Evolutionary conservation across 805 yeast species (phyloP), one percentile per base, ranked within the genome.

Genomic region (Priceomyces haplophilus): DNA sequence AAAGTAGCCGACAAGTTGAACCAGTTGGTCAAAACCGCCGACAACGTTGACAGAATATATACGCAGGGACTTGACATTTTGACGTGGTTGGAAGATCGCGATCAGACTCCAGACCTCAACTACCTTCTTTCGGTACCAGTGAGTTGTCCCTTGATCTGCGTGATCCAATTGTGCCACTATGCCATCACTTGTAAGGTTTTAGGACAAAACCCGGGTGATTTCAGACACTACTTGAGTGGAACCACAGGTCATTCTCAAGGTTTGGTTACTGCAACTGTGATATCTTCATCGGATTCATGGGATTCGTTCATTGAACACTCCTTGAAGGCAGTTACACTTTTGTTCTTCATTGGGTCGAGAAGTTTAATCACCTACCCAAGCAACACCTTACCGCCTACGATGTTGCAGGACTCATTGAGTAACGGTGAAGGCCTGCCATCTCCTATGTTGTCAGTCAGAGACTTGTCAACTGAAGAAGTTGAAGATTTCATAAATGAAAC

Each of bases 391-490:
- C 89, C 99, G 33, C 99, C 99, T 45, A 79, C 95, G 17, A 86
- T 87, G 65, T 79, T 90, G 54, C 88, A 88, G 64, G 99, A 93
- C 67, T 85, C 96, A 19, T 80, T 85, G 61, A 95, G 88, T 58
- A 83, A 88, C 61, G 91, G 91, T 56, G 99, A 93, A 73, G 99
- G 99, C 55, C 76, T 79, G 55, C 99, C 99, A 49, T 85, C 95
- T 52, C 99, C 99, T 53, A 93, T 93, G 99, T 79, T 93, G 64
- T 85, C 97, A 8, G 79, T 93, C 48, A 83, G 97, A 65, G 97
- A 90, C 64, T 77, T 93, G 59, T 78, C 95, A 16, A 72, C 76
- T 53, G 82, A 79, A 34, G 90, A 88, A 69, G 93, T 91, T 44
- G 83, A 88, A 65, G 65, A 64, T 43, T 88, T 76, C 61, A 86